A percentile compares a stretch with the other conserved stretches of the same genome.
phyloP scores from a whole-genome alignment of 2,329 filamentous ascomycete species.

The Fusarium penzigii region DNA sequence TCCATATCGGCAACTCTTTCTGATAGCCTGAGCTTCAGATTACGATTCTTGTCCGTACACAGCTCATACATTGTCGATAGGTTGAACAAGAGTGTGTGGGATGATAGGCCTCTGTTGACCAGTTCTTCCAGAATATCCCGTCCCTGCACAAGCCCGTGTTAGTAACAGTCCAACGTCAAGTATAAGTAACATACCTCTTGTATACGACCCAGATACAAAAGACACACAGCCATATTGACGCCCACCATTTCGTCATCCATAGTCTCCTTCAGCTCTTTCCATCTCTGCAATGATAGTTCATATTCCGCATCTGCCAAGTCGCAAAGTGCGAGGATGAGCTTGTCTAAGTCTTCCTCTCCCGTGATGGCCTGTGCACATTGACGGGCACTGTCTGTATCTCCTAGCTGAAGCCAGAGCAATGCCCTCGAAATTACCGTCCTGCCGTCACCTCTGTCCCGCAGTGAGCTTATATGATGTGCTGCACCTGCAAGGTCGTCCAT shows the following conservation, averaged over 20 bases:
- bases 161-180: neutral
- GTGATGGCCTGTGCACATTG: slow-evolving; percentile 45
- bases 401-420: slow-evolving; percentile 76
- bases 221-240: slow-evolving; percentile 81
- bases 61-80: slow-evolving; percentile 89
- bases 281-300: slow-evolving; percentile 60
- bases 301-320: slow-evolving; percentile 80
- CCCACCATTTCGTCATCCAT: slow-evolving; percentile 66
- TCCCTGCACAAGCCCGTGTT: slow-evolving; percentile 48
- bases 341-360: slow-evolving; percentile 39
- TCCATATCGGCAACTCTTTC: slow-evolving; percentile 66
- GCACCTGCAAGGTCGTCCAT: slow-evolving; percentile 89
- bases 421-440: slow-evolving; percentile 53
- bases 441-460: slow-evolving; percentile 46
- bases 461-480: slow-evolving; percentile 65
- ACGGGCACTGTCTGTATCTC: slow-evolving; percentile 71
- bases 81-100: slow-evolving; percentile 84
- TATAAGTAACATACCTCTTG: slow-evolving; percentile 55
- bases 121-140: slow-evolving; percentile 66
- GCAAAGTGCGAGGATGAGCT: slow-evolving; percentile 66
- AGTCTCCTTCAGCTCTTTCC: slow-evolving; percentile 52
- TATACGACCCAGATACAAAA: slow-evolving; percentile 79
- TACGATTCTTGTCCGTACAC: slow-evolving; percentile 74
- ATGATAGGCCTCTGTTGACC: slow-evolving; percentile 63
- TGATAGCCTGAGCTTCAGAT: slow-evolving; percentile 70